These are phyloP conservation scores for Syzygium aromaticum DNA, from an alignment of 345 rosid genomes.

Conservation along the genomic window DNA sequence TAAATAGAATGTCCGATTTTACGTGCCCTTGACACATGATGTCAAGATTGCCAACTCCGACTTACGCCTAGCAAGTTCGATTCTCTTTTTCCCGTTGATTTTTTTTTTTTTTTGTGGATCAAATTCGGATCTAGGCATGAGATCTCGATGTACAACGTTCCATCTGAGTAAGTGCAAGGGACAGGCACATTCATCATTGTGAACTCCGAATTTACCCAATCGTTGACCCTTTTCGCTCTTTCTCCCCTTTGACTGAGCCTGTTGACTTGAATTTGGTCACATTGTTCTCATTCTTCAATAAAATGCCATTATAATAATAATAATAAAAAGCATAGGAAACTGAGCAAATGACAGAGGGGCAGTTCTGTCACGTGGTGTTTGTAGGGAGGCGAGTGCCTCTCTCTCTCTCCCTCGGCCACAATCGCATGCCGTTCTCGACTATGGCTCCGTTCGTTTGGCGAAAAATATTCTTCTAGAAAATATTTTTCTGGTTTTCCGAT, in stretches of 20 bases:
- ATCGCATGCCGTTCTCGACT: background rate
- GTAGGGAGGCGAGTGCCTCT: background rate
- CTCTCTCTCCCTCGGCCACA: background rate
- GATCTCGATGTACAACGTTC: background rate
- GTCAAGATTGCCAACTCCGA: background rate
- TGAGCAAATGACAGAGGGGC: background rate
- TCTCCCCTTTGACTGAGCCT: background rate
- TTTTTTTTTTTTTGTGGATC: background rate
- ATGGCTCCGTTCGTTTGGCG: too few species aligned
- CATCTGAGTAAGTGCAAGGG: background rate
- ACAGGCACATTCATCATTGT: background rate
- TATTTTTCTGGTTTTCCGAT: too few species aligned
- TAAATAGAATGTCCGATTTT: background rate
- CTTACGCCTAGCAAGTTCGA: background rate
- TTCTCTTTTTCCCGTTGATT: background rate
- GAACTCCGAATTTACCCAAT: background rate
- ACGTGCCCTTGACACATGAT: fast-evolving
- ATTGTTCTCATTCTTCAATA: background rate
- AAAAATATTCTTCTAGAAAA: too few species aligned
- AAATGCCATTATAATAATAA: background rate
- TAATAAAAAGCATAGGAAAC: background rate
- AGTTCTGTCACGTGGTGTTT: background rate
- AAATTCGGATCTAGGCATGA: background rate
- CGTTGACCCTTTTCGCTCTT: background rate
- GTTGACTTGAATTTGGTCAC: background rate